Evolutionary conservation across 2,329 filamentous ascomycete genomes (phyloP), one percentile per base, ranked within the genome.

Genomic region (Trichoderma cornu-damae): DNA sequence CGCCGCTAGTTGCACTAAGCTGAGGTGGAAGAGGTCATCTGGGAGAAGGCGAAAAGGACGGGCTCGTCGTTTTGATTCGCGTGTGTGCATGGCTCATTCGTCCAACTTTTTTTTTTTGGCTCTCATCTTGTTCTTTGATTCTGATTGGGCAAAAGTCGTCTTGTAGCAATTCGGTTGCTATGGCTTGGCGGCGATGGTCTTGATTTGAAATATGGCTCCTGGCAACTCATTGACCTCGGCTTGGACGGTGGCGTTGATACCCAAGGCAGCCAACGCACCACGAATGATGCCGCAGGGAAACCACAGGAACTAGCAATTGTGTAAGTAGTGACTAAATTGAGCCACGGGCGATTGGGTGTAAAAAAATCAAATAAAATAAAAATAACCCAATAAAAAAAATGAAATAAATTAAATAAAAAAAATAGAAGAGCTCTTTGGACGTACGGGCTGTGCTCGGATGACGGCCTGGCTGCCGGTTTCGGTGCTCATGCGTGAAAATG

Each of bases 201-300:
- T 95, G 71, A 99, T 96, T 75, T 99, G 94, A 71, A 99, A 99
- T 1, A 92, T 90, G 34, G 93, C 94, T 5, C 83, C 83, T 0
- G 94, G 94, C 55, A 99, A 78, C 70, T 96, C 93, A 57, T 79
- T 87, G 55, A 88, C 89, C 74, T 96, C 94, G 4, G 91, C 94
- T 65, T 96, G 89, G 1, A 99, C 93, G 1, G 87, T 95, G 8
- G 92, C 92, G 65, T 86, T 87, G 65, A 97, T 91, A 5, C 93
- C 94, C 77, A 99, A 78, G 50, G 88, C 91, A n/a, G 91, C 87
- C 49, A 99, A 76, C n/a, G 90, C 91, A 28, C 94, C 94, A 58
- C 93, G 82, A 60, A 99, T 89, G 48, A 99, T 81, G 46, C 94
- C 94, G 65, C 92, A 96, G 6, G 94, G 94, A 68, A 97, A 96